A percentile compares a stretch with the other conserved stretches of the same genome.
phyloP scores from a whole-genome alignment of 2,329 filamentous ascomycete species.

The Phyllosticta capitalensis region DNA sequence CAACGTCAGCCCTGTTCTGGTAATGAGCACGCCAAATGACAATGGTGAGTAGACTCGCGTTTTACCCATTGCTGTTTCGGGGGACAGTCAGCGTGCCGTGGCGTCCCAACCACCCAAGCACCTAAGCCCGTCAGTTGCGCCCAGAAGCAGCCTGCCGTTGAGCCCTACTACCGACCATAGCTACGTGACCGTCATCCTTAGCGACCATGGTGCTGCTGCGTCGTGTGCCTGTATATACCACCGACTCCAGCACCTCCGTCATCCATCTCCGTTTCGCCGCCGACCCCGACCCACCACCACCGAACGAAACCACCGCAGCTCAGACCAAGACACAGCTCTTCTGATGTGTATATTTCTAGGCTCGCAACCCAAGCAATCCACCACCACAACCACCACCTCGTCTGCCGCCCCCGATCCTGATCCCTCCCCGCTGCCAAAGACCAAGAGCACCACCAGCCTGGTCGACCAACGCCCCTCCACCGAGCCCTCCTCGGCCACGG shows the following conservation, averaged over 20 bases:
- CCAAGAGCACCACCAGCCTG: constrained; percentile 41
- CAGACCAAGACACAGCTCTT: constrained; percentile 9
- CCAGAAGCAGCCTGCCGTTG: constrained; percentile 1
- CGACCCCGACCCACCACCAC: constrained; percentile 7
- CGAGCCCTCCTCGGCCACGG: constrained; percentile 42
- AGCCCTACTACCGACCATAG: not conserved
- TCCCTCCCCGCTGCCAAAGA: constrained; percentile 32
- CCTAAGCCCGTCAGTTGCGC: constrained; percentile 1
- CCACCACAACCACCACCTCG: not conserved
- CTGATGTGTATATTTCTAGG: constrained; percentile 10
- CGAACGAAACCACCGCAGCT: constrained; percentile 4
- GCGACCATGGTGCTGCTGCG: not conserved
- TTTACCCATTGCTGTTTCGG: constrained; percentile 1
- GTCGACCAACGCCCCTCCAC: constrained; percentile 23
- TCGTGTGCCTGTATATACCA: not conserved
- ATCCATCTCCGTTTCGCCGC: constrained; percentile 1
- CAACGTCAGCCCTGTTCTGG: constrained; percentile 22
- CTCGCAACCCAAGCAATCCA: constrained; percentile 9
- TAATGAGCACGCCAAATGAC: constrained; percentile 33
- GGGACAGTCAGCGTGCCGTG: not conserved
- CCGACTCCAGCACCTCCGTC: not conserved
- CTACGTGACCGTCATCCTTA: constrained; percentile 14
- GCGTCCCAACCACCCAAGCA: constrained; percentile 1
- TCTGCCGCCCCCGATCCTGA: not conserved
- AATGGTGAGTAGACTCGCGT: constrained; percentile 23